Base-by-base conservation (phyloP, 192 early-diverging fungal species). In the Coemansia sp. region DNA sequence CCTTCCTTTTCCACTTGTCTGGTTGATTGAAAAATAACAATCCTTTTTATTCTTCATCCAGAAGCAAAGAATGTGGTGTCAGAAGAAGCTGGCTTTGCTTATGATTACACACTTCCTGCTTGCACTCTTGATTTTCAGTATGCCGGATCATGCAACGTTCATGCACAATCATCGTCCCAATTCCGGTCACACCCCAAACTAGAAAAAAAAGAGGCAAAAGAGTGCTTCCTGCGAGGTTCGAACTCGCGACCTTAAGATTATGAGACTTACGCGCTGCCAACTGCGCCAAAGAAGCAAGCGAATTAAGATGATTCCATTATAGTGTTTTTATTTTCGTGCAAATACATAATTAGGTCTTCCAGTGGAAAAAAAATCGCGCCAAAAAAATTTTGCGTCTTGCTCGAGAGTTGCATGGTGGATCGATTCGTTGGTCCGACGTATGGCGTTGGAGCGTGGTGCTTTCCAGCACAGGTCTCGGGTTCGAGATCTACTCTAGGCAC, bases 181-280 rank as follows among this genome's bases (percentile, higher is more conserved):
- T 25, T 52, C 49, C 22, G 19, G 49, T 52, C 49, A 52, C 62
- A 34, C 43, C 62, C 62, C 48, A 35, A 41, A 33, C 19, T n/a
- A n/a, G n/a, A n/a, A 9, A 32, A 48, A 17, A 48, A 66, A 66
- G 58, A 38, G 48, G 41, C 42, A 62, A 45, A 57, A 14, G 14
- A 35, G 46, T 70, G 61, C 61, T 58, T 55, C 61, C 55, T 63
- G 61, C 56, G 61, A 70, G 68, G 62, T 20, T 70, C 68, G 61
- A 70, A 70, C 61, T 70, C 68, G 62, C 68, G 34, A 57, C 68
- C 68, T 70, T 70, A 57, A 25, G 68, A 70, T 70, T 70, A 70
- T 70, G 68, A 70, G 68, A 70, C 68, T 40, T 57, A 70, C 68
- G 68, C 68, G 41, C 70, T 73, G 50, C 63, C 70, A 61, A 66